Base-by-base conservation (phyloP, 495 filamentous ascomycete species). In the Penicillium cosmopolitanum region DNA sequence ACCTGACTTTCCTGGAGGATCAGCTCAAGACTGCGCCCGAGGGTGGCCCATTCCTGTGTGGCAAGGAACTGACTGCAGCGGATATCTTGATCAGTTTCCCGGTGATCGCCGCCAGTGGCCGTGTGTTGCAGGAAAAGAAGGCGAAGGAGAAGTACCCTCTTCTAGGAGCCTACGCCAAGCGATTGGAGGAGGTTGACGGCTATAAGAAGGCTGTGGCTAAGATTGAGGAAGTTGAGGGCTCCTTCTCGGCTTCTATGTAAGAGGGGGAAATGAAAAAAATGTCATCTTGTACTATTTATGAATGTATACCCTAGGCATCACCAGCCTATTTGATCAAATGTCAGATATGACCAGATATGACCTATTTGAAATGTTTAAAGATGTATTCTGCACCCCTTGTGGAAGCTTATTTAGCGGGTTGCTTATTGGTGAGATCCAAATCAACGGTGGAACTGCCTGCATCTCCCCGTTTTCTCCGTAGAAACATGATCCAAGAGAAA, bases 71-170 rank as follows among this genome's bases (percentile, higher is more conserved):
- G 21, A 91, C 89, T 0, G 86, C 85, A 0, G 93, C 89, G 0
- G 93, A 97, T 69, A 89, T 97, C 42, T 67, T 95, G 65, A 77
- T 96, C 74, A 86, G 82, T 62, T 96, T 90, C 68, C 89, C 88
- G 0, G 69, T 96, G 10, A 79, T 85, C 28, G 82, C 82, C 3
- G 83, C 79, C 7, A 77, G 74, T 46, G 64, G 60, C 28, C 68
- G 70, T 1, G 61, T 78, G 15, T 57, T 87, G 40, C 75, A 77
- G 16, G 70, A 79, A 52, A 79, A 87, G 51, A 73, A 75, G 47
- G 74, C 75, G 4, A 66, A 77, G 58, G 82, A 86, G 33, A 74
- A 74, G 44, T 87, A 89, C 64, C 88, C 88, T 47, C 82, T 81
- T 57, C 56, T 93, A 23, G 82, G 66, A 46, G 81, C 71, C 23